Evolutionary conservation across 2,329 filamentous ascomycete species (phyloP), one percentile per base, ranked within the genome.

Genomic region (Xylariaceae sp.): DNA sequence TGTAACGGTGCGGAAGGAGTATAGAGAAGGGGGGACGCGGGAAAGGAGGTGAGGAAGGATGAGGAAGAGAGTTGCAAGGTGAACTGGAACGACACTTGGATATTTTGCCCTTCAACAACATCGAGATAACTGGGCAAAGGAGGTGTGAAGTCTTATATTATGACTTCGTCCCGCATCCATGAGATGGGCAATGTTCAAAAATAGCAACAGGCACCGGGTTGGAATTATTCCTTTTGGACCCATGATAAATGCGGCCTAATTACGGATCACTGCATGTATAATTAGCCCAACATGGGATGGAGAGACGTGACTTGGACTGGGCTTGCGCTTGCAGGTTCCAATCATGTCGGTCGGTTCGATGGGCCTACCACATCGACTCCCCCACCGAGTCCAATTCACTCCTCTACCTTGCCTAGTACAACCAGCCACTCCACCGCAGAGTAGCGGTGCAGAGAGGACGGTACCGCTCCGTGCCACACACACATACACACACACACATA

Each of bases 91-190:
- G 71, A 80, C 76, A 80, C 76, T 77, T 76, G 73, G 71, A 76
- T 72, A 68, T 70, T 69, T 66, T 68, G 65, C 68, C 68, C 68
- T 68, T 69, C 70, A 73, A 73, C 70, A 72, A 74, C 71, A 68
- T 69, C 72, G 66, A 70, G 71, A 71, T 66, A 68, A 60, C 66
- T 62, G 63, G 68, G 65, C 67, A 69, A 70, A 72, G 73, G 71
- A 74, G 70, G 73, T 71, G 71, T 72, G 75, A 76, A 76, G 76
- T 72, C 78, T 81, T 82, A 82, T 82, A 82, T 80, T 73, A 70
- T 76, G 73, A 76, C 72, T 74, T 72, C 68, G 66, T 68, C 68
- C 66, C 66, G 69, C 64, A 73, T 64, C 74, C 75, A 59, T 62
- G 62, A 67, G 60, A 65, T 67, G 54, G 64, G 66, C 63, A 67